A percentile compares a stretch with the other conserved stretches of the same genome.
Evolutionary conservation across 805 yeast species (phyloP).

Genomic region (Schizosaccharomyces lindneri): DNA sequence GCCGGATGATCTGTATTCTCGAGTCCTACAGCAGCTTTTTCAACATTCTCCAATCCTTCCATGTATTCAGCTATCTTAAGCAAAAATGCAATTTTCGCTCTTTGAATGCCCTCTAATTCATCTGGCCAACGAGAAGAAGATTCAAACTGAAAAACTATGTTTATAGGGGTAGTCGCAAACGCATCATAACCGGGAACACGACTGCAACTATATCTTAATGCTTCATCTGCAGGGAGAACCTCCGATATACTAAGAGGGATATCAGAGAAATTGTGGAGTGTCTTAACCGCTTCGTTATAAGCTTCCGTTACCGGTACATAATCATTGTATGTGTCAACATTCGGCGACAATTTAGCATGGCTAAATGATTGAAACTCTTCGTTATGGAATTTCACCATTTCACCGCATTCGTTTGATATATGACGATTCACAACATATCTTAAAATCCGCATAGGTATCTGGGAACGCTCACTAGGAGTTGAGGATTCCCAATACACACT

Average conservation of each 20-base stretch:
- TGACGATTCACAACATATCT: conserved; percentile 41
- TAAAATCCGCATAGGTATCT: conserved; percentile 40
- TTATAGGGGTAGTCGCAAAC: conserved; percentile 19
- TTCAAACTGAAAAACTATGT: conserved; percentile 67
- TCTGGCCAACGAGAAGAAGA: conserved; percentile 89
- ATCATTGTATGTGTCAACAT: conserved; percentile 1
- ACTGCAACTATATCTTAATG: conserved; percentile 50
- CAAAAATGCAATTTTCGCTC: conserved; percentile 73
- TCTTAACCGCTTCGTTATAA: conserved; percentile 26
- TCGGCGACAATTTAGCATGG: conserved; percentile 8
- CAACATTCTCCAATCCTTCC: conserved; percentile 17
- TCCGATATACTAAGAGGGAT: conserved; percentile 52
- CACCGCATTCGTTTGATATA: conserved; percentile 18
- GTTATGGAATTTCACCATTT: conserved; percentile 9
- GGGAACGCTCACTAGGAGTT: conserved; percentile 17
- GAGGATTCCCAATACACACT: conserved; percentile 62
- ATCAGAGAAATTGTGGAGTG: conserved; percentile 22
- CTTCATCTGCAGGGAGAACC: conserved; percentile 47
- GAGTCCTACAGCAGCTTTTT: conserved; percentile 32
- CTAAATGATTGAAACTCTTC: conserved; percentile 18
- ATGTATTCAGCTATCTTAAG: conserved; percentile 32
- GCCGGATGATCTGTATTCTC: conserved; percentile 23
- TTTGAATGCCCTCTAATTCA: conserved; percentile 60
- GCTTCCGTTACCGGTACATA: conserved; percentile 16
- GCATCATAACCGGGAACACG: conserved; percentile 50